Conservation (phyloP, 2,329 filamentous ascomycete genomes). For the Scedosporium aurantiacum region DNA sequence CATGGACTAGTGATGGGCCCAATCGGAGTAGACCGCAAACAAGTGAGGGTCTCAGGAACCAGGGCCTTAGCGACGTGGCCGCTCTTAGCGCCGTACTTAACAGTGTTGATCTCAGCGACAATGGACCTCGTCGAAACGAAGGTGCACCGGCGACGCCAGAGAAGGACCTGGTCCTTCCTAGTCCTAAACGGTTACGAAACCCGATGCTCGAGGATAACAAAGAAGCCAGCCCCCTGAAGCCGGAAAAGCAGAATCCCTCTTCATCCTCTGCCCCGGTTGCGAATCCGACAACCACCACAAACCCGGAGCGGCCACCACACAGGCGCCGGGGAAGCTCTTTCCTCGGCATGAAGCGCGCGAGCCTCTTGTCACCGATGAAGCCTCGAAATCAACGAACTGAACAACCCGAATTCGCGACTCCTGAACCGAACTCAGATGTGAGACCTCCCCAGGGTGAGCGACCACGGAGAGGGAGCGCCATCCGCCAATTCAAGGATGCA, state of each 20-base stretch:
- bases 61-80: not conserved
- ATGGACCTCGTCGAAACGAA: not conserved
- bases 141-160: not conserved
- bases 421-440: not conserved
- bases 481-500: constrained; percentile 23
- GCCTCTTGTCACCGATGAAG: not conserved
- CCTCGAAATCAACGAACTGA: not conserved
- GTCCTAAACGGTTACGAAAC: not conserved
- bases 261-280: not conserved
- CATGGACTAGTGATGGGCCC: not conserved
- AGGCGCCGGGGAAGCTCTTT: not conserved
- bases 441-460: not conserved
- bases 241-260: not conserved
- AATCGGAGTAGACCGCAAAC: not conserved
- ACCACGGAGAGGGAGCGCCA: constrained; percentile 11
- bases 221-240: not conserved
- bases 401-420: not conserved
- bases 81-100: not conserved
- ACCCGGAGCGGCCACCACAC: not conserved
- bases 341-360: not conserved
- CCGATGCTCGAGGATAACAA: not conserved
- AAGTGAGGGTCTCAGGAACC: not conserved
- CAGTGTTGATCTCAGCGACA: not conserved
- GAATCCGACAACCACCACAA: not conserved
- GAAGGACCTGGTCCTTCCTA: not conserved